Evolutionary conservation across 495 filamentous ascomycete genomes (phyloP).

Genomic region (Trichocladium antarcticum): DNA sequence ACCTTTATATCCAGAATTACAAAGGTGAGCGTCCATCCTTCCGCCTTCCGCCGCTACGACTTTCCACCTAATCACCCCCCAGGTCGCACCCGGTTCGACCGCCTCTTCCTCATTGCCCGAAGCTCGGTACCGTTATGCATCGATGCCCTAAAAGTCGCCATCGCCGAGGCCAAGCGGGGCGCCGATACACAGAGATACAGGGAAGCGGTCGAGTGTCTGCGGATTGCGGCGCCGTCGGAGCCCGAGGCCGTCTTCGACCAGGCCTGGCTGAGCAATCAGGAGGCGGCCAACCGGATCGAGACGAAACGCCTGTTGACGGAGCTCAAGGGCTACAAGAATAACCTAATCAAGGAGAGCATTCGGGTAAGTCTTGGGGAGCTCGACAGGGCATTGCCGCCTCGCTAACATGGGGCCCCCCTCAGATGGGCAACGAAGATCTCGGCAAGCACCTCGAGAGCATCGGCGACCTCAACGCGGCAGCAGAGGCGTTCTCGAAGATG

Average conservation of each 20-base stretch:
- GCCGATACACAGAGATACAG: conserved; percentile 63
- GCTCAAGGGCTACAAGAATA: conserved; percentile 90
- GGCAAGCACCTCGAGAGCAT: conserved; percentile 37
- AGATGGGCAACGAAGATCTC: conserved; percentile 42
- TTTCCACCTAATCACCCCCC: not conserved
- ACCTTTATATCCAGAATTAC: conserved; percentile 87
- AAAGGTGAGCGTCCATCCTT: conserved; percentile 44
- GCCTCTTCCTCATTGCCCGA: conserved; percentile 68
- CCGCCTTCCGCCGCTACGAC: not conserved
- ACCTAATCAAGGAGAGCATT: conserved; percentile 94
- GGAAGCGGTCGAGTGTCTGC: conserved; percentile 53
- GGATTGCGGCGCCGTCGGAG: conserved; percentile 53
- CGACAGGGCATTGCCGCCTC: not conserved
- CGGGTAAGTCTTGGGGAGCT: conserved; percentile 45
- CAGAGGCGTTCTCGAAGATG: conserved; percentile 37
- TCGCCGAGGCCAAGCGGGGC: conserved; percentile 65
- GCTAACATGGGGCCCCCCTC: not conserved
- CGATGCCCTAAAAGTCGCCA: conserved; percentile 71
- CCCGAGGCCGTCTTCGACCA: conserved; percentile 54
- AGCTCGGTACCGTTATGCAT: conserved; percentile 63
- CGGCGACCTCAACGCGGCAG: conserved; percentile 31
- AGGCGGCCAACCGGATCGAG: conserved; percentile 52
- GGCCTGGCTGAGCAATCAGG: conserved; percentile 56
- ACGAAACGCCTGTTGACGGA: conserved; percentile 67
- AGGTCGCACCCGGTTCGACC: conserved; percentile 67